These are phyloP conservation scores for Clavispora asparagi DNA, from an alignment of 805 yeast species.

Conservation along the genomic window DNA sequence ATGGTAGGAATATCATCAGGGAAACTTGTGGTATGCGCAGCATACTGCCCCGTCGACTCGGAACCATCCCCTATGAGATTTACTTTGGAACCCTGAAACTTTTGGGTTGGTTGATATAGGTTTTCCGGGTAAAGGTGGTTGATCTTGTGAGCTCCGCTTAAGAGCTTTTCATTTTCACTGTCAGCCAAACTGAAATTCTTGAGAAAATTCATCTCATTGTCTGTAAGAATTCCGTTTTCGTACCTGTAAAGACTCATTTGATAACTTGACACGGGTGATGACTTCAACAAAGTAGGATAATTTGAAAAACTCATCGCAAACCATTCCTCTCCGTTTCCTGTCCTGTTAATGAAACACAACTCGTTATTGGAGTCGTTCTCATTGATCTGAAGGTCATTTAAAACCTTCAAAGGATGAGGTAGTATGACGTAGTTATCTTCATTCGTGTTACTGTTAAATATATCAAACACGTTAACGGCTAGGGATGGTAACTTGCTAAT, in stretches of 20 bases:
- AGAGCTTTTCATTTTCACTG: constrained; percentile 19
- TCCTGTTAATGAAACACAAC: constrained; percentile 60
- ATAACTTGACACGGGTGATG: constrained; percentile 73
- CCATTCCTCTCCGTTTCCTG: constrained; percentile 67
- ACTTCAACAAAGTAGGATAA: constrained; percentile 76
- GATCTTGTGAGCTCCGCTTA: constrained; percentile 34
- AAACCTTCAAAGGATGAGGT: constrained; percentile 62
- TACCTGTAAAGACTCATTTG: constrained; percentile 32
- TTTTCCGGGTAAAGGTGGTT: constrained; percentile 24
- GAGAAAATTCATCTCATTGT: constrained; percentile 7
- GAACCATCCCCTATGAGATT: constrained; percentile 22
- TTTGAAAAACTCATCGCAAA: constrained; percentile 74
- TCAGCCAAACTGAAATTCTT: constrained; percentile 10
- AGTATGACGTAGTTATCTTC: constrained; percentile 42
- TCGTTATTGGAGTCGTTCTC: constrained; percentile 19
- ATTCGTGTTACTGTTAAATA: constrained; percentile 33
- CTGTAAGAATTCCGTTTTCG: constrained; percentile 14
- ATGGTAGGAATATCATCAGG: constrained; percentile 19
- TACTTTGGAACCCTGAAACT: constrained; percentile 16
- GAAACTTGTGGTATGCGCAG: neutral
- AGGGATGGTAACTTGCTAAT: constrained; percentile 65
- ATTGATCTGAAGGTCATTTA: constrained; percentile 26
- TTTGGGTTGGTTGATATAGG: constrained; percentile 33
- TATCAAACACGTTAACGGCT: constrained; percentile 76
- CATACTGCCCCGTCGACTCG: neutral